Conservation (phyloP, 768 basidiomycete genomes). For the Lactarius akahatsu region DNA sequence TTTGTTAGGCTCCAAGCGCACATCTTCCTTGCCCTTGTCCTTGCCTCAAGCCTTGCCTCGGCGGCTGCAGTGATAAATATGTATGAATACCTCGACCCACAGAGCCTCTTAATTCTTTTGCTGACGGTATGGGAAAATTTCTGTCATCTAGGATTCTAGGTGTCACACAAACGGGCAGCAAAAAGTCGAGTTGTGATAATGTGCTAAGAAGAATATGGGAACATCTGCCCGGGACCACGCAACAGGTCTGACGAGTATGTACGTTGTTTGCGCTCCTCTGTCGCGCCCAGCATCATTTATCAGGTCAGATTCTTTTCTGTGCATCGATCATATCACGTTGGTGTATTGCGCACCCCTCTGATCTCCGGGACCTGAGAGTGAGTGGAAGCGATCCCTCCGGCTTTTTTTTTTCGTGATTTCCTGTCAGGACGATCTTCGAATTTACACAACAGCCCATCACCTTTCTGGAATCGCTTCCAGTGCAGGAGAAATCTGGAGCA, state of each 20-base stretch:
- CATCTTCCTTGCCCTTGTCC: background rate
- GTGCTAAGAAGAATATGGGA: background rate
- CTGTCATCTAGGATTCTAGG: no score
- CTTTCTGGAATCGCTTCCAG: background rate
- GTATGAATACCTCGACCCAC: background rate
- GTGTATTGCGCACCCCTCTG: background rate
- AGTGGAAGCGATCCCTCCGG: background rate
- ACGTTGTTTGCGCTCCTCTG: background rate
- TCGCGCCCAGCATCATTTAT: background rate
- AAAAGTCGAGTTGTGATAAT: background rate
- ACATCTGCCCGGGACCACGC: no score
- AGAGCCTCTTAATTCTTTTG: background rate
- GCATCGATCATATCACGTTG: background rate
- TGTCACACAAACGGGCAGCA: background rate
- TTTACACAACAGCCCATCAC: background rate
- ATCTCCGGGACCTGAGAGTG: background rate
- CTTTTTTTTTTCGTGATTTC: background rate
- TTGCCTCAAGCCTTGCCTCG: background rate
- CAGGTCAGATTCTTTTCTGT: background rate
- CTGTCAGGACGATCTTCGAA: background rate
- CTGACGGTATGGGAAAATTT: no score
- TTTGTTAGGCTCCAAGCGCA: background rate
- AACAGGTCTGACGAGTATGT: background rate
- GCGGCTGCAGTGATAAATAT: background rate
- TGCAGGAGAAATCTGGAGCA: background rate